These are phyloP conservation scores for Colletotrichum magnum DNA, from an alignment of 2,329 filamentous ascomycete species.

Conservation along the genomic window DNA sequence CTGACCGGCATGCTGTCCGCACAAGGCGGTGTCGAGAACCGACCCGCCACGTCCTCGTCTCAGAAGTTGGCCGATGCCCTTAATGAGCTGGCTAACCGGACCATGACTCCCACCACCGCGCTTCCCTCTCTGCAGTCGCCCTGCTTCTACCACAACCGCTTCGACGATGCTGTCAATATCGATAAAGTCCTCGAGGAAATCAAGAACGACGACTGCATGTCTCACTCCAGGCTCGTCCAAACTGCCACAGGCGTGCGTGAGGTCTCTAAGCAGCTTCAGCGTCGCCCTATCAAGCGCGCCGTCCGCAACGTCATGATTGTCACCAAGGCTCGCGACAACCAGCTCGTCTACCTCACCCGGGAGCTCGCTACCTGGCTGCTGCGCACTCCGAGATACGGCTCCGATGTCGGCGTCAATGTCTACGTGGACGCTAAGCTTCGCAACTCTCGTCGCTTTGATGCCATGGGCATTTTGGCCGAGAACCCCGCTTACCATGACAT, in stretches of 20 bases:
- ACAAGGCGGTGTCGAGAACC: slow-evolving; percentile 53
- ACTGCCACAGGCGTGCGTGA: slow-evolving; percentile 96
- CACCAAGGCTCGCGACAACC: slow-evolving; percentile 96
- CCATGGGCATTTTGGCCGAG: slow-evolving; percentile 77
- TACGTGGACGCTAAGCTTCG: slow-evolving; percentile 98
- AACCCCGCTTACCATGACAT: slow-evolving; percentile 85
- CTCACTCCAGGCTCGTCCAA: slow-evolving; percentile 93
- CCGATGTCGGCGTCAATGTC: slow-evolving; percentile 91
- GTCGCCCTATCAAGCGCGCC: slow-evolving; percentile 90
- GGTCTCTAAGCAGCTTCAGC: slow-evolving; percentile 94
- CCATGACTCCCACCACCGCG: slow-evolving; percentile 61
- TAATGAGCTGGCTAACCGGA: slow-evolving; percentile 63
- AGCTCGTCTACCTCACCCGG: slow-evolving; percentile 88
- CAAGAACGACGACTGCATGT: slow-evolving; percentile 88
- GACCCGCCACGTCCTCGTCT: slow-evolving; percentile 63
- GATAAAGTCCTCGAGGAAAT: slow-evolving; percentile 97
- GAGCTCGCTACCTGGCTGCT: slow-evolving; percentile 92
- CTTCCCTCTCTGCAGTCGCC: slow-evolving; percentile 86
- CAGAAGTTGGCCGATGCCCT: slow-evolving; percentile 76
- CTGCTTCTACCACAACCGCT: slow-evolving; percentile 97
- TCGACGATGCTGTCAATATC: slow-evolving; percentile 96
- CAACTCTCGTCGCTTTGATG: slow-evolving; percentile 89
- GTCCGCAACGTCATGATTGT: slow-evolving; percentile 98
- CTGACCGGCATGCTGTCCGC: slow-evolving; percentile 71
- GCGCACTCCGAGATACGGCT: slow-evolving; percentile 89